phyloP scores from a whole-genome alignment of 108 stramenopile species.

The Pseudonitzschia multiseries region DNA sequence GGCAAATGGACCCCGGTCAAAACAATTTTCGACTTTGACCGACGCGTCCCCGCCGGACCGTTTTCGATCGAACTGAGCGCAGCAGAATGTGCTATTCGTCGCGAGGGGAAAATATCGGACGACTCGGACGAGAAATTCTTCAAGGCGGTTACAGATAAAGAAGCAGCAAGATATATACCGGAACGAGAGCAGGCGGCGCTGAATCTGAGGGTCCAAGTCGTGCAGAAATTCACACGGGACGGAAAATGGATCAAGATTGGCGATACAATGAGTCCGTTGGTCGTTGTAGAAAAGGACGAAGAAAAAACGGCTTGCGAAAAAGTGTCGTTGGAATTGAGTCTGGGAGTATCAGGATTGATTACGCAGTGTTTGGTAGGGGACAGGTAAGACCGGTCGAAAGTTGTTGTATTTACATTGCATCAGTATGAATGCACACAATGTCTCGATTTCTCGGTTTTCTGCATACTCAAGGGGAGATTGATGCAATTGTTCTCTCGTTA shows the following conservation, averaged over 20 bases:
- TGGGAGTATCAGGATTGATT: constrained; percentile 66
- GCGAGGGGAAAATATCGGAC: constrained; percentile 22
- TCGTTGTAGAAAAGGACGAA: constrained; percentile 54
- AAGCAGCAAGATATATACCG: constrained; percentile 69
- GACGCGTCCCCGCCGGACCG: constrained; percentile 88
- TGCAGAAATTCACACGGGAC: constrained; percentile 70
- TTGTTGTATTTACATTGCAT: background rate
- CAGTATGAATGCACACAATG: background rate
- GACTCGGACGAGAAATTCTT: constrained; percentile 45
- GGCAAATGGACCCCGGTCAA: constrained; percentile 69
- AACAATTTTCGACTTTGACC: constrained; percentile 86
- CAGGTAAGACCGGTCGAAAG: constrained; percentile 36
- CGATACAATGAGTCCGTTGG: constrained; percentile 62
- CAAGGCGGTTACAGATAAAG: constrained; percentile 56
- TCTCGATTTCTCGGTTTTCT: background rate
- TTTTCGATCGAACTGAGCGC: constrained; percentile 76
- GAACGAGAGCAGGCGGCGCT: constrained; percentile 78
- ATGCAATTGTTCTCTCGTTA: background rate
- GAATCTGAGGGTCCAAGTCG: constrained; percentile 61
- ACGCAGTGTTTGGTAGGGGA: constrained; percentile 55
- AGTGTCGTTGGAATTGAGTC: constrained; percentile 64
- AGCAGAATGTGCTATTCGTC: constrained; percentile 70
- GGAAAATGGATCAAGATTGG: constrained; percentile 72
- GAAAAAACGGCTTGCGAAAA: constrained; percentile 67
- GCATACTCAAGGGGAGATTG: background rate